Evolutionary conservation across 306 rosid genomes (phyloP).

Genomic region (Abrus pulchellus): DNA sequence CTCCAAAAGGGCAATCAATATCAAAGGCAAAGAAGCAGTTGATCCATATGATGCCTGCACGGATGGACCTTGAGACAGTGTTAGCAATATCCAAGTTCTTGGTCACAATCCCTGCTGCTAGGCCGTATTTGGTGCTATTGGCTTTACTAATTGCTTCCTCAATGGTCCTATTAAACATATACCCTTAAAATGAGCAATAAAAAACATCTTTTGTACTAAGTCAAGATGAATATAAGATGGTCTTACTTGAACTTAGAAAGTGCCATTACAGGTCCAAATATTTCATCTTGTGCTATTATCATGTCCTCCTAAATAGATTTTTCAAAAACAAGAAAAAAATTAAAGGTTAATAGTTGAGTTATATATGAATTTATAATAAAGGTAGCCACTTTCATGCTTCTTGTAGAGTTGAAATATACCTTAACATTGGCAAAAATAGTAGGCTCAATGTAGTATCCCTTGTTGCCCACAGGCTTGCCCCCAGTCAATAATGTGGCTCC

Average conservation of each 20-base stretch:
- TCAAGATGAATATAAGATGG: background rate
- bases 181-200: background rate
- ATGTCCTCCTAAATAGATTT: slow-evolving; percentile 71
- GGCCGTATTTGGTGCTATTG: slow-evolving; percentile 76
- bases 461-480: slow-evolving; percentile 69
- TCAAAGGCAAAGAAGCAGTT: slow-evolving; percentile 84
- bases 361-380: background rate
- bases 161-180: slow-evolving; percentile 58
- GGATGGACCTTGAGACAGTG: slow-evolving; percentile 81
- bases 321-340: background rate
- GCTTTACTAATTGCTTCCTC: slow-evolving; percentile 83
- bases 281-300: slow-evolving; percentile 77
- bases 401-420: slow-evolving; percentile 53
- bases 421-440: slow-evolving; percentile 81
- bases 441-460: slow-evolving; percentile 86
- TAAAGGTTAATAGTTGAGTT: background rate
- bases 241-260: slow-evolving; percentile 88
- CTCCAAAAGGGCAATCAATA: slow-evolving; percentile 76
- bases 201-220: background rate
- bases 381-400: background rate
- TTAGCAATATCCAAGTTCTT: slow-evolving; percentile 76
- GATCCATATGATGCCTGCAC: slow-evolving; percentile 86
- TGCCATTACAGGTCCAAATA: slow-evolving; percentile 87
- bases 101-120: slow-evolving; percentile 87
- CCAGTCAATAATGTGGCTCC: slow-evolving; percentile 88